Percentiles rank a stretch among this genome's conserved stretches.
These are phyloP conservation scores for Boletus sp. DNA, from an alignment of 1,284 basidiomycete genomes.

Conservation along the genomic window DNA sequence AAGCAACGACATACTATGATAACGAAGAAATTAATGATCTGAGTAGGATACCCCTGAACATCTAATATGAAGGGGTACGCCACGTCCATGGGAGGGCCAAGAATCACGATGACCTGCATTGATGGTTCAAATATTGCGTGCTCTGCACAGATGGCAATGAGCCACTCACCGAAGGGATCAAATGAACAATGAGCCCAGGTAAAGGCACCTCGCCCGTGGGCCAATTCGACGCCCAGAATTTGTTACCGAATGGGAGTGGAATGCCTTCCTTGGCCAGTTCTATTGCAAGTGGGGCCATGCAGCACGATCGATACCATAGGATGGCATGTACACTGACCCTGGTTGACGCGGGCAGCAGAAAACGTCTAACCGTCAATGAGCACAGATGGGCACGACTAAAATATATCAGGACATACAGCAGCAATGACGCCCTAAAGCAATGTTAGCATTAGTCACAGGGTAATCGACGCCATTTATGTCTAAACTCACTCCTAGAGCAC, in stretches of 20 bases:
- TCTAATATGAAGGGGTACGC: slow-evolving; percentile 54
- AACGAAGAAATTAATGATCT: slow-evolving; percentile 60
- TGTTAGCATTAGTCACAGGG: slow-evolving; percentile 10
- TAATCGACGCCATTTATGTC: background rate
- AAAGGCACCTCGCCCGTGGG: slow-evolving; percentile 45
- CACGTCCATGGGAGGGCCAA: slow-evolving; percentile 55
- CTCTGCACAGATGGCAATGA: background rate
- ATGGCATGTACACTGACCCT: slow-evolving; percentile 36
- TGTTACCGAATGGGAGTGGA: slow-evolving; percentile 44
- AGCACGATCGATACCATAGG: background rate
- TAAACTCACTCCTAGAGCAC: slow-evolving; percentile 35
- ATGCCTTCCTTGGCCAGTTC: slow-evolving; percentile 49
- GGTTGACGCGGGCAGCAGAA: slow-evolving; percentile 49
- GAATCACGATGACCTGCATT: slow-evolving; percentile 50
- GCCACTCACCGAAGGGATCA: slow-evolving; percentile 37
- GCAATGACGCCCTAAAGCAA: slow-evolving; percentile 40
- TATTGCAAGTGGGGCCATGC: slow-evolving; percentile 18
- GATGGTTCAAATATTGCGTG: background rate
- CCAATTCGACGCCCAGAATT: slow-evolving; percentile 46
- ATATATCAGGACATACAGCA: slow-evolving; percentile 26
- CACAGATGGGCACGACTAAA: background rate
- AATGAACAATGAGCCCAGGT: slow-evolving; percentile 43
- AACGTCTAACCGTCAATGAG: slow-evolving; percentile 42
- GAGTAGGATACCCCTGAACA: slow-evolving; percentile 58
- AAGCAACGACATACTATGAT: slow-evolving; percentile 43